phyloP scores from a whole-genome alignment of 495 filamentous ascomycete species.

The Gamarada debralockiae region DNA sequence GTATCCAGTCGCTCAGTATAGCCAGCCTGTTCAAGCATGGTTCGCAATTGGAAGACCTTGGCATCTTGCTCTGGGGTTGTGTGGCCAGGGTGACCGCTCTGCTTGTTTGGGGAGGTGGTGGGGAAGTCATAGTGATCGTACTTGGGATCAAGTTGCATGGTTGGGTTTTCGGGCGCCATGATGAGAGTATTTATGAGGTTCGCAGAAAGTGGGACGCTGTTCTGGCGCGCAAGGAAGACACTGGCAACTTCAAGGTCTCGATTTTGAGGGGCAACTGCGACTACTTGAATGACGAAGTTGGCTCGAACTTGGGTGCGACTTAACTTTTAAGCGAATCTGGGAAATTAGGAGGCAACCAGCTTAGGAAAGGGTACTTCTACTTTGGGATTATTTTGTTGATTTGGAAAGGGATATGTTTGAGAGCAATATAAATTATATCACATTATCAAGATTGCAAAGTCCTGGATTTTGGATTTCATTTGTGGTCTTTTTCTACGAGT shows the following conservation, averaged over 20 bases:
- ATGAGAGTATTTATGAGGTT: conserved; percentile 1
- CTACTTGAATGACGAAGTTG: conserved; percentile 3
- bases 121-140: conserved; percentile 97
- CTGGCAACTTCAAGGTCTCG: background rate
- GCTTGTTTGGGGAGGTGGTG: conserved; percentile 62
- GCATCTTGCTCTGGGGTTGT: conserved; percentile 87
- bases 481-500: background rate
- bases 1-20: conserved; percentile 87
- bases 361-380: background rate
- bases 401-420: no score
- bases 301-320: no score
- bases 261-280: conserved; percentile 7
- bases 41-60: conserved; percentile 78
- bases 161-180: conserved; percentile 25
- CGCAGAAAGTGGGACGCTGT: conserved; percentile 9
- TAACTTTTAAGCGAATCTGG: background rate
- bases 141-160: conserved; percentile 71
- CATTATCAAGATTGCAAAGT: background rate
- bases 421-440: background rate
- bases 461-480: background rate
- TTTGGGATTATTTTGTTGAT: background rate
- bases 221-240: background rate
- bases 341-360: background rate
- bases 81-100: conserved; percentile 82
- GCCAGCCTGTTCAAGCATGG: conserved; percentile 77